A percentile compares a stretch with the other conserved stretches of the same genome.
phyloP scores from a whole-genome alignment of 371 early-diverging fungal species.

The Mortierella polycephala region DNA sequence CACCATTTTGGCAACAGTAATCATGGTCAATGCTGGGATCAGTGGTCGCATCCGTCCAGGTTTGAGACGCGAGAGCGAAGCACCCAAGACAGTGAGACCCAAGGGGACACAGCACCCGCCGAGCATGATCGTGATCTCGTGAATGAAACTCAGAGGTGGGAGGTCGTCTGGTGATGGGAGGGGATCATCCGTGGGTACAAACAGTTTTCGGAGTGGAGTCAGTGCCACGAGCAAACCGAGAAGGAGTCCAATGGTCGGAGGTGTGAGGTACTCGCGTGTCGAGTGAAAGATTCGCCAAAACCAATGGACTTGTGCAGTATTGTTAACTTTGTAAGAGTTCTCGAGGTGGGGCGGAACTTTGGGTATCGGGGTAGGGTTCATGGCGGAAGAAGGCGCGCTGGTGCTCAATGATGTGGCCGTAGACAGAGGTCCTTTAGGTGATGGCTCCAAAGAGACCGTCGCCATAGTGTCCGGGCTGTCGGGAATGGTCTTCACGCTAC shows the following conservation, averaged over 20 bases:
- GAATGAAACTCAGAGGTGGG: slow-evolving; percentile 61
- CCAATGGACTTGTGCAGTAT: slow-evolving; percentile 7
- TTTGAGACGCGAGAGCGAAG: slow-evolving; percentile 62
- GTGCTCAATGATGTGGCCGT: too few relatives aligned
- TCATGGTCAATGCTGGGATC: slow-evolving; percentile 28
- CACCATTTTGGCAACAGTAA: slow-evolving; percentile 56
- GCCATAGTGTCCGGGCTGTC: slow-evolving; percentile 9
- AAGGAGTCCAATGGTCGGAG: slow-evolving; percentile 55
- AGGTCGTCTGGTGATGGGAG: slow-evolving; percentile 47
- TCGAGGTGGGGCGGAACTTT: slow-evolving; percentile 36
- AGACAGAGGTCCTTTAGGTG: too few relatives aligned
- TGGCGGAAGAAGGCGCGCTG: not conserved
- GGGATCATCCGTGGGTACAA: slow-evolving; percentile 40
- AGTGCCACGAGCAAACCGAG: slow-evolving; percentile 59
- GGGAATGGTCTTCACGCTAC: not conserved
- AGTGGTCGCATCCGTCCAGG: slow-evolving; percentile 54
- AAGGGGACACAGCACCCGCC: slow-evolving; percentile 64
- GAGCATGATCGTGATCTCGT: slow-evolving; percentile 57
- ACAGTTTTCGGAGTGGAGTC: slow-evolving; percentile 55
- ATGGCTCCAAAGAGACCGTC: slow-evolving; percentile 22
- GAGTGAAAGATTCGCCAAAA: slow-evolving; percentile 35
- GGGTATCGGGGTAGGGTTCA: slow-evolving; percentile 8
- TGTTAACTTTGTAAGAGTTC: slow-evolving; percentile 22
- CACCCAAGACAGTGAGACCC: slow-evolving; percentile 63
- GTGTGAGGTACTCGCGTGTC: slow-evolving; percentile 50